These are phyloP conservation scores for Ilyonectria robusta DNA, from an alignment of 2,329 filamentous ascomycete genomes.

Conservation along the genomic window DNA sequence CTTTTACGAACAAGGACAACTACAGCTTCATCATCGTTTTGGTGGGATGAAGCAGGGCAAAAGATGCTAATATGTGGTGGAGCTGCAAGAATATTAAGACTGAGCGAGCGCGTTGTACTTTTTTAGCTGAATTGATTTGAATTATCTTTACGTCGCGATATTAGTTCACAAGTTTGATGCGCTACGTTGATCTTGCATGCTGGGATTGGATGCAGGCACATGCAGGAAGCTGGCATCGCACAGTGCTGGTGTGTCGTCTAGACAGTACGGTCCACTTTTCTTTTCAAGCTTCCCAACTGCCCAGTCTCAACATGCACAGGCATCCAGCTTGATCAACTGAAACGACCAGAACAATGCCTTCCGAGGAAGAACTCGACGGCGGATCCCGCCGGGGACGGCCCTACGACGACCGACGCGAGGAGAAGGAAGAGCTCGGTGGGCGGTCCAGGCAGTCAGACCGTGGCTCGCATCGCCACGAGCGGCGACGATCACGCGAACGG, in stretches of 20 bases:
- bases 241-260: slow-evolving; percentile 9
- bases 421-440: slow-evolving; percentile 36
- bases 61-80: slow-evolving; percentile 18
- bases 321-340: not conserved
- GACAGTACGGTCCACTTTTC: slow-evolving; percentile 23
- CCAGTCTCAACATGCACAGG: not conserved
- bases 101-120: slow-evolving; percentile 20
- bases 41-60: slow-evolving; percentile 15
- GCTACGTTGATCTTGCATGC: slow-evolving; percentile 19
- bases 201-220: slow-evolving; percentile 6
- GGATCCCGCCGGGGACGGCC: slow-evolving; percentile 36
- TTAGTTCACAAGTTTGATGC: slow-evolving; percentile 19
- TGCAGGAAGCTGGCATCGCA: slow-evolving; percentile 15
- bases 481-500: slow-evolving; percentile 48
- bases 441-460: slow-evolving; percentile 44
- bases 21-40: slow-evolving; percentile 12
- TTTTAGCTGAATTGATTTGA: slow-evolving; percentile 15
- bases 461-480: slow-evolving; percentile 44
- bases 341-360: slow-evolving; percentile 43
- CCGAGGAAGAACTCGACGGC: slow-evolving; percentile 42
- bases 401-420: slow-evolving; percentile 34
- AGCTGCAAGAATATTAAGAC: slow-evolving; percentile 15
- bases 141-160: slow-evolving; percentile 26
- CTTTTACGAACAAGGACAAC: slow-evolving; percentile 14
- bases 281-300: slow-evolving; percentile 12